Conservation (phyloP, 2,329 filamentous ascomycete species). For the Byssochlamys sp. region DNA sequence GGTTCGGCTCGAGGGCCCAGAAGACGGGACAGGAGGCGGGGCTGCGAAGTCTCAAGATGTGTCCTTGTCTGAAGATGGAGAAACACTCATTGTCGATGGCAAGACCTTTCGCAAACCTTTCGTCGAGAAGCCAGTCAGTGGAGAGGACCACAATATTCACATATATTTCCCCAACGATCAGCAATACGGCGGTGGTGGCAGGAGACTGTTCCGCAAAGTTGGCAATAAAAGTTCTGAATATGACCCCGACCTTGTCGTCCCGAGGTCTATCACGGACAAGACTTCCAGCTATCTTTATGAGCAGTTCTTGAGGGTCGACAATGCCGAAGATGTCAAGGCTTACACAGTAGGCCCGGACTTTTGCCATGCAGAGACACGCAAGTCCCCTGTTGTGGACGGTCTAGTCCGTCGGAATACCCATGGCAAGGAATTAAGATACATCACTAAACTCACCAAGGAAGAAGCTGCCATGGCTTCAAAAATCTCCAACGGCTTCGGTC, state of each 20-base stretch:
- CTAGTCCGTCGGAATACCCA: slow-evolving; percentile 92
- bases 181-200: slow-evolving; percentile 74
- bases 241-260: slow-evolving; percentile 64
- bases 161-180: slow-evolving; percentile 77
- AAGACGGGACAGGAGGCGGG: slow-evolving; percentile 56
- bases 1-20: slow-evolving; percentile 60
- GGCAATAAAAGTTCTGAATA: slow-evolving; percentile 98
- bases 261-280: slow-evolving; percentile 71
- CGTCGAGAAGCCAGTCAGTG: slow-evolving; percentile 95
- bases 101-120: slow-evolving; percentile 77
- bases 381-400: slow-evolving; percentile 93
- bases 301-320: slow-evolving; percentile 91
- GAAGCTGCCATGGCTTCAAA: slow-evolving; percentile 80
- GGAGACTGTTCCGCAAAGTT: slow-evolving; percentile 89
- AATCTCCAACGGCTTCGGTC: slow-evolving; percentile 84
- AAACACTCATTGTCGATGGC: slow-evolving; percentile 81
- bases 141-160: slow-evolving; percentile 96
- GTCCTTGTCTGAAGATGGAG: slow-evolving; percentile 79
- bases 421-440: slow-evolving; percentile 91
- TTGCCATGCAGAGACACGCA: slow-evolving; percentile 93
- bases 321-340: slow-evolving; percentile 95
- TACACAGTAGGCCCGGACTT: slow-evolving; percentile 90
- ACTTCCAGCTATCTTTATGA: slow-evolving; percentile 88
- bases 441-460: slow-evolving; percentile 70
- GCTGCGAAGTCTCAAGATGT: slow-evolving; percentile 54